These are phyloP conservation scores for Aspergillus heteromorphus DNA, from an alignment of 495 filamentous ascomycete species.

Conservation along the genomic window DNA sequence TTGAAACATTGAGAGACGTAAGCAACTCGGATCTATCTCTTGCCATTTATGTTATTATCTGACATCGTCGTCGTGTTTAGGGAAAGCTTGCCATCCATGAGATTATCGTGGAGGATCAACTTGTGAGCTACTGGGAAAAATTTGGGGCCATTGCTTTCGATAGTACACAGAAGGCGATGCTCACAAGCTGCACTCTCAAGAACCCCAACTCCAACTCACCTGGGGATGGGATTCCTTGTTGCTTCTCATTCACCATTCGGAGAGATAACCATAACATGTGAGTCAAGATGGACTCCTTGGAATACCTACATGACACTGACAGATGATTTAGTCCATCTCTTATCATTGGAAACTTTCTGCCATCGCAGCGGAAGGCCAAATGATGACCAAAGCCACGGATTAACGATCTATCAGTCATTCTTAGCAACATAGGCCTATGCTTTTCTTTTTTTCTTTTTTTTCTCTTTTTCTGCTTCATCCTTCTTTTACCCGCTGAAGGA, in stretches of 20 bases:
- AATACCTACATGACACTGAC: constrained; percentile 4
- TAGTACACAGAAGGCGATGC: constrained; percentile 88
- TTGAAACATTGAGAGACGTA: constrained; percentile 87
- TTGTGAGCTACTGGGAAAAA: constrained; percentile 98
- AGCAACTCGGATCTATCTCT: constrained; percentile 30
- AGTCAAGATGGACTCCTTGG: constrained; percentile 28
- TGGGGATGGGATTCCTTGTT: constrained; percentile 77
- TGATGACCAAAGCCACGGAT: constrained; percentile 5
- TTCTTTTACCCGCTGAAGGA: neutral
- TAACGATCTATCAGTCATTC: neutral
- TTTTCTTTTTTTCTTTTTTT: neutral
- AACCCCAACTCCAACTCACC: constrained; percentile 69
- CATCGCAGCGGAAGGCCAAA: constrained; percentile 37
- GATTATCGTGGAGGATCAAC: constrained; percentile 86
- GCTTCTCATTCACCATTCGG: constrained; percentile 94
- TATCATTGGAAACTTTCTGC: constrained; percentile 95
- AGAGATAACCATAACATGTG: constrained; percentile 96
- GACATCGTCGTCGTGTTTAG: constrained; percentile 38
- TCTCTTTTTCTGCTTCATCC: neutral
- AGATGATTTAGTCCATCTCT: constrained; percentile 65
- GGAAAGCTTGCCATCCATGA: constrained; percentile 94
- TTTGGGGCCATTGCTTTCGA: constrained; percentile 99
- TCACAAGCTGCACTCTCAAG: constrained; percentile 89
- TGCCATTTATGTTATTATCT: neutral
- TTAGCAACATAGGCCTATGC: neutral